phyloP scores from a whole-genome alignment of 305 asterid genomes.

The Caryopteris hybrid region DNA sequence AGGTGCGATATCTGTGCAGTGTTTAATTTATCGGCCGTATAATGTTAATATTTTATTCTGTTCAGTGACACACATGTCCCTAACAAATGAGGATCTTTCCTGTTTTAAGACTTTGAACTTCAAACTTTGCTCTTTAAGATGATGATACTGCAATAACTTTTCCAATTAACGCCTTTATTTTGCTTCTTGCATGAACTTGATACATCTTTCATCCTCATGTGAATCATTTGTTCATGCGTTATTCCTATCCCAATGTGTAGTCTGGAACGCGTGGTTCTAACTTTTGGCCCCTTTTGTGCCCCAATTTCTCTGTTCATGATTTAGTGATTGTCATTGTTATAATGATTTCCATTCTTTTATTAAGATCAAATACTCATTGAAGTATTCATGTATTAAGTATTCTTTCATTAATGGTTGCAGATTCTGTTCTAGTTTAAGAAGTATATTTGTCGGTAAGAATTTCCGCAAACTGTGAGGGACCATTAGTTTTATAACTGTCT shows the following conservation, averaged over 20 bases:
- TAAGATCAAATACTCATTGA: background rate
- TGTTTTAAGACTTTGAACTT: background rate
- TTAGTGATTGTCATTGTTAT: background rate
- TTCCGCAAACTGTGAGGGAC: background rate
- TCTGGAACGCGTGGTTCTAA: background rate
- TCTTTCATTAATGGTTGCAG: background rate
- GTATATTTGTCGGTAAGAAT: background rate
- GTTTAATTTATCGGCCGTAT: background rate
- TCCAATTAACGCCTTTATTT: background rate
- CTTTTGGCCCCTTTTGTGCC: background rate
- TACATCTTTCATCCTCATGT: background rate
- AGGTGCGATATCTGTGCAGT: background rate
- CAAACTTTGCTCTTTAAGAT: background rate
- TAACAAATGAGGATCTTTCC: background rate
- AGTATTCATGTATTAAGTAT: background rate
- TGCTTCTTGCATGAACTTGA: background rate
- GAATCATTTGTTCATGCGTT: background rate
- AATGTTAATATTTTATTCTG: background rate
- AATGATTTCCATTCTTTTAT: background rate
- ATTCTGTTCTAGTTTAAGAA: background rate
- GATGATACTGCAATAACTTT: background rate
- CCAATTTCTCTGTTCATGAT: background rate
- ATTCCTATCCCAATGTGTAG: background rate
- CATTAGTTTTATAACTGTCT: background rate
- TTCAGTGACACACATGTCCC: background rate